Percentiles rank a stretch among this genome's conserved stretches.
phyloP scores from a whole-genome alignment of 306 rosid genomes.

The Prunus fruticosa region DNA sequence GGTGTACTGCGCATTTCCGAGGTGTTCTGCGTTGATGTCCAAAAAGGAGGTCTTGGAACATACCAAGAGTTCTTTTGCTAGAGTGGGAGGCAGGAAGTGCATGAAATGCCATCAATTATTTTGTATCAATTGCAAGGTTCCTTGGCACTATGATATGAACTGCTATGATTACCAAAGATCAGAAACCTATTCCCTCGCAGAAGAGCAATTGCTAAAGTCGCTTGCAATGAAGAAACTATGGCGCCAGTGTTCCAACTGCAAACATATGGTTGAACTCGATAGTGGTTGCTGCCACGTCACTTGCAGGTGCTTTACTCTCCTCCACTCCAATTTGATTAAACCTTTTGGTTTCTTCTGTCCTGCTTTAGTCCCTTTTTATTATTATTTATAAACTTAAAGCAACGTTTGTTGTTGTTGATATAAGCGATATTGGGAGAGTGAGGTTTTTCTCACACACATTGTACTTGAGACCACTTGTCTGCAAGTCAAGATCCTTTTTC shows the following conservation, averaged over 20 bases:
- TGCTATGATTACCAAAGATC: slow-evolving; percentile 42
- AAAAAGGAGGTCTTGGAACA: slow-evolving; percentile 49
- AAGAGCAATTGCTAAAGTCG: slow-evolving; percentile 56
- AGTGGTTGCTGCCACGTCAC: slow-evolving; percentile 90
- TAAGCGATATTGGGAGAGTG: too few relatives aligned
- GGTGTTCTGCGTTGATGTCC: slow-evolving; percentile 66
- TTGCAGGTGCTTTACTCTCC: slow-evolving; percentile 56
- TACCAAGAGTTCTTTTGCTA: slow-evolving; percentile 25
- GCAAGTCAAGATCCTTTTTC: too few relatives aligned
- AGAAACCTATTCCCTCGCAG: slow-evolving; percentile 39
- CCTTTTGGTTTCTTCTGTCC: neutral
- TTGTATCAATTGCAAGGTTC: slow-evolving; percentile 69
- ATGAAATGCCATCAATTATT: slow-evolving; percentile 60
- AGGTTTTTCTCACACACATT: too few relatives aligned
- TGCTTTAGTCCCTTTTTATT: neutral
- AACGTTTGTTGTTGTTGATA: too few relatives aligned
- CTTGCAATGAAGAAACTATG: slow-evolving; percentile 51
- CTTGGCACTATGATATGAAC: slow-evolving; percentile 64
- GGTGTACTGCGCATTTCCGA: slow-evolving; percentile 70
- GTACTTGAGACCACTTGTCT: too few relatives aligned
- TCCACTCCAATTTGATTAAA: neutral
- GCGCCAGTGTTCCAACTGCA: slow-evolving; percentile 71
- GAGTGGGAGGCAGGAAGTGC: slow-evolving; percentile 50
- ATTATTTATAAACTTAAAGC: too few relatives aligned
- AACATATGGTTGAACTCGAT: slow-evolving; percentile 73